Conservation (phyloP, 2,329 filamentous ascomycete species). For the Phoma sp. region DNA sequence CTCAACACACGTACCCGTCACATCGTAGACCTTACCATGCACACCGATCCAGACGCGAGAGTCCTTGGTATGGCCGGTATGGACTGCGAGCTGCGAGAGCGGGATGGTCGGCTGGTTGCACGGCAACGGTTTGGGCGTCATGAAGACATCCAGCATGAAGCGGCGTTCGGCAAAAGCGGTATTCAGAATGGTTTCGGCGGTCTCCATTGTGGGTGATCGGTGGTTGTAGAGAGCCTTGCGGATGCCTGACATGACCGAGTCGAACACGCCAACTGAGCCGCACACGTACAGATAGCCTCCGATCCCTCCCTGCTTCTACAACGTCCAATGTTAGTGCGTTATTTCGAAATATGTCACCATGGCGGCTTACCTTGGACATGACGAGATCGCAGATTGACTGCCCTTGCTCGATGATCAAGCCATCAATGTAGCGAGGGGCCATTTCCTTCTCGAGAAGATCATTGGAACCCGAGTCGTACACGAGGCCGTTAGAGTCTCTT, state of each 20-base stretch:
- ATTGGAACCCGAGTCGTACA: slow-evolving; percentile 50
- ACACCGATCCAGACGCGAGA: slow-evolving; percentile 77
- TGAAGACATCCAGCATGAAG: slow-evolving; percentile 36
- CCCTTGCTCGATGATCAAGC: slow-evolving; percentile 59
- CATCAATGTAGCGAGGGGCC: slow-evolving; percentile 60
- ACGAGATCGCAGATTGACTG: slow-evolving; percentile 60
- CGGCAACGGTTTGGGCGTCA: slow-evolving; percentile 34
- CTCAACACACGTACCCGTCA: slow-evolving; percentile 22
- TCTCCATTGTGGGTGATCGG: slow-evolving; percentile 31
- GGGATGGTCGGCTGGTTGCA: slow-evolving; percentile 34
- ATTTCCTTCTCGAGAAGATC: slow-evolving; percentile 60
- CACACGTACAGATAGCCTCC: slow-evolving; percentile 56
- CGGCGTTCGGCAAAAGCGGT: slow-evolving; percentile 34
- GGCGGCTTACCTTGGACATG: slow-evolving; percentile 55
- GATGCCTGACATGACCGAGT: slow-evolving; percentile 63
- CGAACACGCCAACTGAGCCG: slow-evolving; percentile 58
- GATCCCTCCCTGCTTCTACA: slow-evolving; percentile 22
- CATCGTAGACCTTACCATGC: slow-evolving; percentile 90
- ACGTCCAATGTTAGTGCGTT: not conserved
- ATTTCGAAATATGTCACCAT: not conserved
- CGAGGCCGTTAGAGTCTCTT: slow-evolving; percentile 56
- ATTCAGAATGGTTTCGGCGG: slow-evolving; percentile 29
- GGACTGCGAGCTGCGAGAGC: slow-evolving; percentile 30
- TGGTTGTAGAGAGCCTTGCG: slow-evolving; percentile 58
- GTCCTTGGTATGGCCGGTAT: slow-evolving; percentile 38